These are phyloP conservation scores for Nadsonia commutata DNA, from an alignment of 1,139 yeast genomes.

Conservation along the genomic window DNA sequence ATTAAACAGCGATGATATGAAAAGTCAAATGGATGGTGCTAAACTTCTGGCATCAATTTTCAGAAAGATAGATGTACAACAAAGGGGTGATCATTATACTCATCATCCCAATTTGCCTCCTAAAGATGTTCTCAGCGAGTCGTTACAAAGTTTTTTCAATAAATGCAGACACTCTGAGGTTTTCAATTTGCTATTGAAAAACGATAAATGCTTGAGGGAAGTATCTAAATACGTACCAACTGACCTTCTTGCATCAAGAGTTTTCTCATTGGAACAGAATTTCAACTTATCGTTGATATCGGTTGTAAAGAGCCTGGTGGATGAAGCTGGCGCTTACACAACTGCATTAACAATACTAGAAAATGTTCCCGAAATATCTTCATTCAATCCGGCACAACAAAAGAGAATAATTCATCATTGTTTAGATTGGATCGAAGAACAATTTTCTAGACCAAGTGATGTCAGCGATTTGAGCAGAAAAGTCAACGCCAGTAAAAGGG, in stretches of 20 bases:
- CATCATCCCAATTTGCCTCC: too few species aligned
- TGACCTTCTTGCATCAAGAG: not conserved
- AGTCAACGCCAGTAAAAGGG: too few species aligned
- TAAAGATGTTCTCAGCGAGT: slow-evolving; percentile 10
- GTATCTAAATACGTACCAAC: not conserved
- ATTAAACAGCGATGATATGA: slow-evolving; percentile 10
- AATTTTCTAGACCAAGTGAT: not conserved
- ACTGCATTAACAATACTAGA: not conserved
- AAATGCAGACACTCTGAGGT: not conserved
- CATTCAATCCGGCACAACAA: not conserved
- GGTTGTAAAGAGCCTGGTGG: not conserved
- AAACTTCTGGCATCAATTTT: slow-evolving; percentile 11
- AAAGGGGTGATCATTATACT: too few species aligned
- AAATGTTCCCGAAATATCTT: not conserved
- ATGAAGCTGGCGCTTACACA: not conserved
- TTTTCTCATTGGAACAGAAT: not conserved
- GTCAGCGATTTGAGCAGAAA: too few species aligned
- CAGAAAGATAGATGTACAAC: slow-evolving; percentile 9
- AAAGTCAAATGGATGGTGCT: slow-evolving; percentile 11
- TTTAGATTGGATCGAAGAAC: not conserved
- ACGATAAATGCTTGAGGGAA: not conserved
- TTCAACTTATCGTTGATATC: not conserved
- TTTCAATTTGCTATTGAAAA: not conserved
- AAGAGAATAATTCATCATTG: not conserved
- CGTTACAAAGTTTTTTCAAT: slow-evolving; percentile 10